These are phyloP conservation scores for Pleurotus eryngii DNA, from an alignment of 768 basidiomycete species.

Conservation along the genomic window DNA sequence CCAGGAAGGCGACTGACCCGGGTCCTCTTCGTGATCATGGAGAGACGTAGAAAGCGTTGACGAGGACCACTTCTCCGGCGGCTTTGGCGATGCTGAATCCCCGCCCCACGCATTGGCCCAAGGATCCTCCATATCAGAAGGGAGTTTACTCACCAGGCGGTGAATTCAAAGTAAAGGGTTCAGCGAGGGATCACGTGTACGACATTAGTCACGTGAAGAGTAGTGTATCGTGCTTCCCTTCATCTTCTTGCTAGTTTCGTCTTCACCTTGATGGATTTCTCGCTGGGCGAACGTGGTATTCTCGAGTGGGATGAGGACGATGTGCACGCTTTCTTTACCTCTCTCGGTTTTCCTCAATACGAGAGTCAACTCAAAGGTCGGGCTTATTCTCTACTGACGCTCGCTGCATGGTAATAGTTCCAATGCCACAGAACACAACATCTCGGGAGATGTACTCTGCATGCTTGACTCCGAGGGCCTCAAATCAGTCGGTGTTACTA, in stretches of 20 bases:
- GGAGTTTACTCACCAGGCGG: neutral
- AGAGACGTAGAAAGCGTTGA: constrained; percentile 8
- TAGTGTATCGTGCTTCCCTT: constrained; percentile 4
- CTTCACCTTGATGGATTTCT: constrained; percentile 30
- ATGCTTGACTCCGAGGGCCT: constrained; percentile 81
- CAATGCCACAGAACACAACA: constrained; percentile 69
- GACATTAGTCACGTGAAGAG: neutral
- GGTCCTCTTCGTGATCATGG: constrained; percentile 48
- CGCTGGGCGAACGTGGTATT: constrained; percentile 35
- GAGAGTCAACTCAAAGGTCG: constrained; percentile 78
- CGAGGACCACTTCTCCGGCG: constrained; percentile 10
- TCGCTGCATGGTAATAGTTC: constrained; percentile 12
- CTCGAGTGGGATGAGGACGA: constrained; percentile 73
- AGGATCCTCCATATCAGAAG: constrained; percentile 61
- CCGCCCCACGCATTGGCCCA: constrained; percentile 74
- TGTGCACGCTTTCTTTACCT: constrained; percentile 76
- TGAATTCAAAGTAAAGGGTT: neutral
- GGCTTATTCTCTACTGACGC: constrained; percentile 15
- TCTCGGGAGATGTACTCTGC: constrained; percentile 87
- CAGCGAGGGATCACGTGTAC: neutral
- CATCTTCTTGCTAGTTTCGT: constrained; percentile 4
- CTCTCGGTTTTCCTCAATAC: constrained; percentile 83
- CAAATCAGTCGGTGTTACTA: constrained; percentile 83
- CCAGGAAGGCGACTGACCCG: constrained; percentile 54
- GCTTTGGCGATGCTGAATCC: constrained; percentile 26